Base-by-base conservation (phyloP, 768 basidiomycete genomes). In the Leccinum longicurvipes region DNA sequence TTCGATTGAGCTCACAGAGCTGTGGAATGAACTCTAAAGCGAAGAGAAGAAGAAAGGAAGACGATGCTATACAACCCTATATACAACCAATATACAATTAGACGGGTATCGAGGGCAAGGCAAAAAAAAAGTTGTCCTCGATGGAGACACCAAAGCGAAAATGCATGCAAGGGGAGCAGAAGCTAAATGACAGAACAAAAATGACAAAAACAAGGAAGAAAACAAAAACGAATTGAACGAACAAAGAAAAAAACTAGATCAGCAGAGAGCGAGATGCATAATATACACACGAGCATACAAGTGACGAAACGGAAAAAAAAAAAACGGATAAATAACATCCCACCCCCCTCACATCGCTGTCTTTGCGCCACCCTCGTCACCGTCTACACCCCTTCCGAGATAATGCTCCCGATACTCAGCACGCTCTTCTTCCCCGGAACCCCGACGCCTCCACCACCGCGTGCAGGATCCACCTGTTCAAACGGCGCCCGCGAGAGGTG, bases 391-490 rank as follows among this genome's bases (percentile, higher is more conserved):
- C 68, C 63, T 1, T 83, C 83, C 36, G 83, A 85, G 53, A 87
- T 86, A 54, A 87, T 87, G 62, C 82, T 86, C 53, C 83, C 84
- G 59, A 87, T 87, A 61, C 84, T 86, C 72, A 87, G 64, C 53
- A 78, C 80, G 61, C 85, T 87, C 72, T 83, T 87, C 77, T 85
- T 87, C 36, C 77, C 69, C 0, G 48, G 55, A 1, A 54, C 51
- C 1, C 60, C 63, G 8, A 65, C 48, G 0, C 34, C 34, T 17
- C 34, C 17, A 36, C 8, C 17, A 34, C 63, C 56, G n/a, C 62
- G 62, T 23, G 60, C 62, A 25, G 60, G 67, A 10, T 71, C 69
- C 34, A 36, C 34, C 29, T 69, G 65, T 44, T 72, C 71, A 27
- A 71, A 71, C 9, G 67, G 71, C 10, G 69, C 62, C 4, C 71